Conservation (phyloP, 345 rosid genomes). For the Citropsis articulata region DNA sequence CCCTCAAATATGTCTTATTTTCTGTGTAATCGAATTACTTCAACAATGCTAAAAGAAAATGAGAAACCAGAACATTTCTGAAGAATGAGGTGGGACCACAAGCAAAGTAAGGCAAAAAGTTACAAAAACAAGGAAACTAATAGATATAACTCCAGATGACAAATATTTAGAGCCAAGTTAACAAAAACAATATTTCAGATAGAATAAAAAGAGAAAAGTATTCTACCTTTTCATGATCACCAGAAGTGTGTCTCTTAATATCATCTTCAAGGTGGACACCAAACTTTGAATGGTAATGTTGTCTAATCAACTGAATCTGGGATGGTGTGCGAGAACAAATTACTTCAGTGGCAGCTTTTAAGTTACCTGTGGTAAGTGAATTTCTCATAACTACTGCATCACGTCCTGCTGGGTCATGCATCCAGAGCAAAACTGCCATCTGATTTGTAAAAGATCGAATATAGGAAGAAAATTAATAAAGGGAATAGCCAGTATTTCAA, state of each 20-base stretch:
- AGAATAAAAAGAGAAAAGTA: constrained; percentile 2
- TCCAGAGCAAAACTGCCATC: constrained; percentile 66
- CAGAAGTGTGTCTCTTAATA: constrained; percentile 33
- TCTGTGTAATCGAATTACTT: neutral
- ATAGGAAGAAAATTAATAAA: neutral
- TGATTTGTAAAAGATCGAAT: constrained; percentile 19
- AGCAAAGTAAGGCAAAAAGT: neutral
- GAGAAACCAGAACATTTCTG: neutral
- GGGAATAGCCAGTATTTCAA: neutral
- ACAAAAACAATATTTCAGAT: neutral
- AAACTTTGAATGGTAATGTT: constrained; percentile 45
- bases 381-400: constrained; percentile 52
- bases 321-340: constrained; percentile 65
- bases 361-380: constrained; percentile 20
- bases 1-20: neutral
- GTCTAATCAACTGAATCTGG: constrained; percentile 60
- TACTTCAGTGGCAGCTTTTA: constrained; percentile 51
- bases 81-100: neutral
- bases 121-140: neutral
- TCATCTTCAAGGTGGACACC: constrained; percentile 50
- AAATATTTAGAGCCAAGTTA: neutral
- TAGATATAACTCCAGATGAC: neutral
- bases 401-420: constrained; percentile 61
- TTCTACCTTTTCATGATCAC: constrained; percentile 52
- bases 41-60: neutral